Percentiles rank a stretch among this genome's conserved stretches.
Evolutionary conservation across 2,329 filamentous ascomycete species (phyloP).

Genomic region (Hirsutella thompsonii): DNA sequence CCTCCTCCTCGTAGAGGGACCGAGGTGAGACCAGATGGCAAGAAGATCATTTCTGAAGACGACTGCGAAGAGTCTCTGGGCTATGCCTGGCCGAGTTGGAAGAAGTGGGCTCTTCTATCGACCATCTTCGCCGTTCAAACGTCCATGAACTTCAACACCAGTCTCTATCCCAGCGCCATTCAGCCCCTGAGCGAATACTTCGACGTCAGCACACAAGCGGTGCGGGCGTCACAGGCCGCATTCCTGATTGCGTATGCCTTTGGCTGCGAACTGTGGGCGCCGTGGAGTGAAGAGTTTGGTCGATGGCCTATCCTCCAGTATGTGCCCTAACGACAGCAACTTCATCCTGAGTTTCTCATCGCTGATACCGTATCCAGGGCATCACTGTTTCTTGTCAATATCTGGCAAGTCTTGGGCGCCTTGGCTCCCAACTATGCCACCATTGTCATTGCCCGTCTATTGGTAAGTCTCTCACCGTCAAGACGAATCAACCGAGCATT

Average conservation of each 20-base stretch:
- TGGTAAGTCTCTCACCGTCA: slow-evolving; percentile 15
- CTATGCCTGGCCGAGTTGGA: slow-evolving; percentile 43
- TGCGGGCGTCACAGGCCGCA: slow-evolving; percentile 59
- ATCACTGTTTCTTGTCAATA: slow-evolving; percentile 60
- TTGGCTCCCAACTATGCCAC: slow-evolving; percentile 59
- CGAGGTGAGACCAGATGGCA: slow-evolving; percentile 16
- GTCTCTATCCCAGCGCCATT: slow-evolving; percentile 57
- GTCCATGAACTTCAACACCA: slow-evolving; percentile 70
- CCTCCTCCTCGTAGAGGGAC: no score
- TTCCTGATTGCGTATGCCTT: slow-evolving; percentile 73
- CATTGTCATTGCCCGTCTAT: slow-evolving; percentile 52
- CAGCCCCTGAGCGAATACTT: slow-evolving; percentile 29
- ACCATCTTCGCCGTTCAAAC: slow-evolving; percentile 61
- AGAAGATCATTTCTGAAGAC: slow-evolving; percentile 30
- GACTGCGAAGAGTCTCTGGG: slow-evolving; percentile 55
- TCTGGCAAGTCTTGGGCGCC: slow-evolving; percentile 61
- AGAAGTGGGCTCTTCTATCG: slow-evolving; percentile 59
- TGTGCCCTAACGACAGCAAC: background rate
- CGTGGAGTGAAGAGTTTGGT: slow-evolving; percentile 73
- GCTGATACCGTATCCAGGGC: background rate
- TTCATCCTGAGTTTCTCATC: no score
- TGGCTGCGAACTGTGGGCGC: slow-evolving; percentile 77
- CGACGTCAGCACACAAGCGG: slow-evolving; percentile 45
- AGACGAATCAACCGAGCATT: no score
- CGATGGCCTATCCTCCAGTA: slow-evolving; percentile 62